Conservation (phyloP, 345 rosid species). For the Populus pruinosa region DNA sequence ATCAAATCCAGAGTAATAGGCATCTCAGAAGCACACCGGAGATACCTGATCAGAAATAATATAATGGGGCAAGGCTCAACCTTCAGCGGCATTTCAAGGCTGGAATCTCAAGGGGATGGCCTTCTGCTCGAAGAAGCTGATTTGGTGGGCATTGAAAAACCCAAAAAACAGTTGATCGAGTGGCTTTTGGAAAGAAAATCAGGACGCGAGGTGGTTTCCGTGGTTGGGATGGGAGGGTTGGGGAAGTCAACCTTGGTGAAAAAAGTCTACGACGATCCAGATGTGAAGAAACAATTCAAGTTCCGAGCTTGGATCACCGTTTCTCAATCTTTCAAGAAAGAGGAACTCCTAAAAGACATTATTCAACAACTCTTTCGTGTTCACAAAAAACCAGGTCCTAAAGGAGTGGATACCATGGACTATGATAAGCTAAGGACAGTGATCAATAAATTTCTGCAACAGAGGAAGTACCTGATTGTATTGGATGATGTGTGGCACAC, state of each 20-base stretch:
- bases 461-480: slow-evolving; percentile 20
- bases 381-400: slow-evolving; percentile 3
- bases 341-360: slow-evolving; percentile 14
- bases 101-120: slow-evolving; percentile 20
- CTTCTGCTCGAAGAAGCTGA: slow-evolving; percentile 25
- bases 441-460: background rate
- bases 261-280: slow-evolving; percentile 8
- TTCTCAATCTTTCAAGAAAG: slow-evolving; percentile 5
- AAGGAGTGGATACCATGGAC: background rate
- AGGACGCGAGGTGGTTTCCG: slow-evolving; percentile 9
- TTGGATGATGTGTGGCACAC: slow-evolving; percentile 23
- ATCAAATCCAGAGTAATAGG: slow-evolving; percentile 7
- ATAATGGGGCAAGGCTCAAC: slow-evolving; percentile 7
- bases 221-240: slow-evolving; percentile 17
- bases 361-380: slow-evolving; percentile 10
- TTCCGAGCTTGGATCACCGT: slow-evolving; percentile 18
- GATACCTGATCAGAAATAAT: slow-evolving; percentile 13
- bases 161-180: slow-evolving; percentile 10
- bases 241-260: slow-evolving; percentile 19
- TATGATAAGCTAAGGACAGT: background rate
- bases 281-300: slow-evolving; percentile 23
- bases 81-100: background rate
- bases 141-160: slow-evolving; percentile 22
- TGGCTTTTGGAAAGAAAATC: slow-evolving; percentile 10
- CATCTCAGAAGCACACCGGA: slow-evolving; percentile 8